Base-by-base conservation (phyloP, 192 early-diverging fungal genomes). In the Coemansia sp. region DNA sequence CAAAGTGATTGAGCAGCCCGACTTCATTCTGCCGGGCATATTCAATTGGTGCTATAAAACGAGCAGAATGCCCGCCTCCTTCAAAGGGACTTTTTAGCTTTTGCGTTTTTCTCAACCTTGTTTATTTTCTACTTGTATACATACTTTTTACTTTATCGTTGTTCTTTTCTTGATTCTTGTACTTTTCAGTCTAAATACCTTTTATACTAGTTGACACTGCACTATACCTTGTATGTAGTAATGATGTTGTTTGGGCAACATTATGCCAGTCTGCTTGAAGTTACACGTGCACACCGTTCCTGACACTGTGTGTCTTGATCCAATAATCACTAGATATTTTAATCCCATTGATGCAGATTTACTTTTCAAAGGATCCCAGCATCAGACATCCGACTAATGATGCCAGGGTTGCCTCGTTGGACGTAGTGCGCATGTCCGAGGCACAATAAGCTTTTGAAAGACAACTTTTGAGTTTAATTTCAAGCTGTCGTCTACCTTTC, bases 11-110 rank as follows among this genome's bases (percentile, higher is more conserved):
- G 57, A 8, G 22, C 19, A 18, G 37, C 57, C 37, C 16, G 14
- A 43, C 19, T 23, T 14, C 24, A 61, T 61, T 61, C 59, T 50
- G n/a, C 59, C 59, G 47, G 29, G 32, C 18, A 12, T 41, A 3
- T 29, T 18, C 22, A 54, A 63, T 43, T 45, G 20, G n/a, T 53
- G 43, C 48, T 65, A 65, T 57, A 57, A 26, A 26, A 60, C 11
- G 27, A 26, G 24, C 19, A 18, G 18, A 9, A 12, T 50, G 43
- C 26, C 39, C 19, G 18, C 38, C 10, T 14, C 23, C 22, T 16
- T 13, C 13, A n/a, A 22, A 19, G 24, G 18, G 22, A 32, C 41
- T 45, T 26, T 22, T 45, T n/a, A 16, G 18, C 32, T 48, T n/a
- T 23, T 62, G 6, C 56, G 37, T 57, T 47, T 50, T n/a, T 43